Conservation (phyloP, 1,139 yeast genomes). For the Taiozyma sp. region DNA sequence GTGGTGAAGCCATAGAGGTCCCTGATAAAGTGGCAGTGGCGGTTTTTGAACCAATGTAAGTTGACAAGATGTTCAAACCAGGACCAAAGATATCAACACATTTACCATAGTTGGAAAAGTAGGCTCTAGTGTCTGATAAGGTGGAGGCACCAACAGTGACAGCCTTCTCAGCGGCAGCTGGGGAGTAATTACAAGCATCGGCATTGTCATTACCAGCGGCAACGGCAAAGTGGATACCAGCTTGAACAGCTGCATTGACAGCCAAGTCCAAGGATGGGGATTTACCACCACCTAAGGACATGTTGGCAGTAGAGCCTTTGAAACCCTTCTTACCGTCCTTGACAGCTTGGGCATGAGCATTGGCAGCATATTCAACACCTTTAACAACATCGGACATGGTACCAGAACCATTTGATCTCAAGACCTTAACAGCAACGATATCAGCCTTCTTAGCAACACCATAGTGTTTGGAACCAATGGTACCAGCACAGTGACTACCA, state of each 20-base stretch:
- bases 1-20: slow-evolving; percentile 99
- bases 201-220: slow-evolving; percentile 88
- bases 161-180: slow-evolving; percentile 72
- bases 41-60: slow-evolving; percentile 79
- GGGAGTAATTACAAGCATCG: slow-evolving; percentile 81
- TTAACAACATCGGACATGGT: slow-evolving; percentile 75
- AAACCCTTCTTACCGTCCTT: slow-evolving; percentile 56
- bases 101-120: slow-evolving; percentile 76
- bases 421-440: slow-evolving; percentile 72
- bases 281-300: slow-evolving; percentile 87
- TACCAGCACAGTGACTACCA: slow-evolving; percentile 83
- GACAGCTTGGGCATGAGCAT: slow-evolving; percentile 52
- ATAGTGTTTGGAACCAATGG: slow-evolving; percentile 65
- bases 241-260: slow-evolving; percentile 75
- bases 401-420: slow-evolving; percentile 74
- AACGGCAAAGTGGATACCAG: slow-evolving; percentile 79
- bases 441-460: slow-evolving; percentile 79
- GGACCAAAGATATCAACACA: slow-evolving; percentile 88
- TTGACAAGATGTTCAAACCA: slow-evolving; percentile 73
- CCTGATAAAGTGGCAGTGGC: slow-evolving; percentile 93
- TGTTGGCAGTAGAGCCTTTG: slow-evolving; percentile 84
- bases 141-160: slow-evolving; percentile 84
- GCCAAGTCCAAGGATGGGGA: slow-evolving; percentile 79
- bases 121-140: slow-evolving; percentile 67
- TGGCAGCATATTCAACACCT: slow-evolving; percentile 76